Evolutionary conservation across 306 rosid species (phyloP), one percentile per base, ranked within the genome.

Genomic region (Lathyrus aphaca): DNA sequence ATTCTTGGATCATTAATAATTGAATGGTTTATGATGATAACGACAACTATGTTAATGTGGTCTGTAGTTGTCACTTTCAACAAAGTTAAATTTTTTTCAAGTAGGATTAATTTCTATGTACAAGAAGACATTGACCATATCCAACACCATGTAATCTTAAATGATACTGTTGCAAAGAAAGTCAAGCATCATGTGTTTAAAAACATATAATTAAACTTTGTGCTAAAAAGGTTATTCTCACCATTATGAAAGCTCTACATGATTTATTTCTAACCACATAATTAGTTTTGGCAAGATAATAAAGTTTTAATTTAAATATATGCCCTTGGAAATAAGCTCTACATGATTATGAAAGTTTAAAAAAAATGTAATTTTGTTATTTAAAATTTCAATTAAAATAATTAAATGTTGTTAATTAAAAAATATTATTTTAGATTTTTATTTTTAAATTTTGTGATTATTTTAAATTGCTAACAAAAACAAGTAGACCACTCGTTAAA

Each of bases 121-220:
- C 51, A 55, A 48, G 72, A 21, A 69, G 48, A 17, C 21, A 58
- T 76, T 74, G 80, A 81, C 82, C 86, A 67, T 55, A 60, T 79
- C 79, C 72, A 68, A 32, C 69, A 73, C 69, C 77, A 72, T 64
- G 77, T 69, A 79, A 73, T 63, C 72, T 79, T 40, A 78, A 80
- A 77, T 46, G 72, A 69, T 79, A 79, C 79, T 77, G 79, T 61
- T 74, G n/a, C 50, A 2, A 21, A 62, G 56, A 71, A 80, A 77
- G 88, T 68, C 82, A 68, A 69, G 70, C 65, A 80, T 43, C 43
- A 81, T 68, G 50, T 2, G 64, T 56, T 72, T 74, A 35, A 59
- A 64, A 77, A 80, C 38, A 17, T 7, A 46, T 15, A 46, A 35
- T 35, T 35, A 35, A 46, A 46, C 53, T 46, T 46, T 46, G 53